Base-by-base conservation (phyloP, 176 grass and related monocot species). In the Miscanthus lutarioriparius region DNA sequence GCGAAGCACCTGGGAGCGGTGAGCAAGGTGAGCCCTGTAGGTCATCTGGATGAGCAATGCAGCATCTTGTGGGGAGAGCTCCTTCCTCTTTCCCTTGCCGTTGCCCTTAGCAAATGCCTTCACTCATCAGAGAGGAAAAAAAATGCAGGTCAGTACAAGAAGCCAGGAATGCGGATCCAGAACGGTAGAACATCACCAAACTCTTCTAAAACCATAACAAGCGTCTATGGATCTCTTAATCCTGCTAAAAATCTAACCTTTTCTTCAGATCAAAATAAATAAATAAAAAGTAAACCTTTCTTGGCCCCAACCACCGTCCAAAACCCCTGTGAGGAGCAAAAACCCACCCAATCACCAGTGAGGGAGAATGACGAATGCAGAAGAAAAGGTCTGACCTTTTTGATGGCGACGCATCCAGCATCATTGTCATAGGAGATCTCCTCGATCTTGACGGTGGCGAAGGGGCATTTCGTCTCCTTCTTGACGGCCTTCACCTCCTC, bases 21-120 rank as follows among this genome's bases (percentile, higher is more conserved):
- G 92, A 0, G 89, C 92, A 22, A 95, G 91, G 87, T 98, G 95
- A 74, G 92, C 91, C 64, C 91, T 87, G 82, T 83, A 98, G 63
- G 17, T 86, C 80, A 93, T 48, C 85, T 98, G 95, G 82, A 98
- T 98, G 36, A 95, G 67, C 76, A 95, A 80, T 73, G 91, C 95
- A 13, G 91, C 95, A 35, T 98, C 95, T 76, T 86, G 87, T 3
- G 83, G 92, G 5, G 95, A 84, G 13, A 95, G 75, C 58, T 93
- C 91, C 80, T 95, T 98, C 79, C 70, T 91, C 85, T 95, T 98
- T 1, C 91, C 92, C 78, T 95, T 98, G 59, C 61, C 63, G 37
- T 83, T 86, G 71, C 87, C 82, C 85, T 76, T 87, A 4, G 87
- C 72, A 58, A 93, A 95, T 38, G 91, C 92, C 95, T 98, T 22